Base-by-base conservation (phyloP, 2,329 filamentous ascomycete species). In the Graphium sp. region DNA sequence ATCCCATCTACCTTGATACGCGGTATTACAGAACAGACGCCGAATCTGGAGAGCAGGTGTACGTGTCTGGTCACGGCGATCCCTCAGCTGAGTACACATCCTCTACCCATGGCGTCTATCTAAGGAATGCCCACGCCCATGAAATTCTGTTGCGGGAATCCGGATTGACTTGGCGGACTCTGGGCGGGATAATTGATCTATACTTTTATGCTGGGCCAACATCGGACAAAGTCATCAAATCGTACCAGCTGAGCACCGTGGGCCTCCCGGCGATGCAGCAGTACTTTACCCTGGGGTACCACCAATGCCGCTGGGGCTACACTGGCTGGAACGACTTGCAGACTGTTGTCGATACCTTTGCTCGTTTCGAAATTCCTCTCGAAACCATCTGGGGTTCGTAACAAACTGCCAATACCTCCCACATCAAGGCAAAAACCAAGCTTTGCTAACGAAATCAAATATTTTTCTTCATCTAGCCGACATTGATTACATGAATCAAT, bases 261-360 rank as follows among this genome's bases (percentile, higher is more conserved):
- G 80, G 81, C 0, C 53, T 80, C 5, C 80, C 81, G 2, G 73
- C 73, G 0, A 74, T 87, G 69, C 76, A 85, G 43, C 74, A 79
- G 38, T 89, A 89, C 52, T 87, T 71, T 60, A 71, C 74, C 0
- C 70, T 91, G 34, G 83, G 83, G 1, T 87, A 66, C 44, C 82
- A 91, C 38, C 81, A 91, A 45, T 87, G 80, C 40, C 40, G 45
- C 29, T 47, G 81, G 73, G 82, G 81, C 1, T 89, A 89, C 45
- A 55, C 62, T 22, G 82, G 80, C 40, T 83, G 76, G 70, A 65
- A 67, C 2, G 60, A 69, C 17, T 43, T 82, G 4, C 62, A 75
- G 36, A 65, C 71, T 28, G 74, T 81, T 2, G 62, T 81, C 5
- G 64, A 68, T 34, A 73, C 69, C 45, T 81, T 80, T 49, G 65